Evolutionary conservation across 2,329 filamentous ascomycete species (phyloP), one percentile per base, ranked within the genome.

Genomic region (Calycina herbarum): DNA sequence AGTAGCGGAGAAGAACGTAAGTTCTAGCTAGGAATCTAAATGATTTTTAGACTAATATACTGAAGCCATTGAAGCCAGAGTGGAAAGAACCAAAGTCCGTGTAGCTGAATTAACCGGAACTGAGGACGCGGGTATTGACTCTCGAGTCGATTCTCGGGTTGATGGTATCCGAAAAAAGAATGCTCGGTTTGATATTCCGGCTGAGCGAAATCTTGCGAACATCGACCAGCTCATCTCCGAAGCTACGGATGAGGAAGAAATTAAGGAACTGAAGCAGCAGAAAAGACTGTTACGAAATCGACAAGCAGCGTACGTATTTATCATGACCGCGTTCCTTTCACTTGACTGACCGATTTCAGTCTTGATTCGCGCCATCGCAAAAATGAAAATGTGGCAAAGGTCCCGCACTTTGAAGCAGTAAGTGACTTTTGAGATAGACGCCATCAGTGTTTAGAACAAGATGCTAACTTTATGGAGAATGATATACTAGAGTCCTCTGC

Each of bases 221-320:
- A 98, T 99, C 79, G 95, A 99, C 78, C 86, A 92, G 68, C 85
- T 98, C 75, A 98, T 99, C 78, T 85, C 89, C 62, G 89, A 92
- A 79, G 94, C 93, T 45, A 93, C 87, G 64, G 90, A 96, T 78
- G 94, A 98, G 75, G 89, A 95, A 71, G 90, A 96, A 81, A 91
- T 97, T 82, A 98, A 97, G 84, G 94, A 98, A 81, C 85, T 99
- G 75, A 99, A 99, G 86, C 93, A 97, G 78, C 95, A 97, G 79
- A 98, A 98, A 84, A 89, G 95, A 68, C 83, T 99, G 68, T 83
- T 99, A 69, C 87, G 95, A 75, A 99, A 99, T 81, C 89, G 95
- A 75, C 94, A 98, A 82, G 95, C 95, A 79, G 95, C 95, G 93
- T 97, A 88, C 83, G 91, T 86, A 68, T 73, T 40, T 68, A 48